Evolutionary conservation across 1,284 basidiomycete genomes (phyloP), one percentile per base, ranked within the genome.

Genomic region (Cryptococcus amylolentus): DNA sequence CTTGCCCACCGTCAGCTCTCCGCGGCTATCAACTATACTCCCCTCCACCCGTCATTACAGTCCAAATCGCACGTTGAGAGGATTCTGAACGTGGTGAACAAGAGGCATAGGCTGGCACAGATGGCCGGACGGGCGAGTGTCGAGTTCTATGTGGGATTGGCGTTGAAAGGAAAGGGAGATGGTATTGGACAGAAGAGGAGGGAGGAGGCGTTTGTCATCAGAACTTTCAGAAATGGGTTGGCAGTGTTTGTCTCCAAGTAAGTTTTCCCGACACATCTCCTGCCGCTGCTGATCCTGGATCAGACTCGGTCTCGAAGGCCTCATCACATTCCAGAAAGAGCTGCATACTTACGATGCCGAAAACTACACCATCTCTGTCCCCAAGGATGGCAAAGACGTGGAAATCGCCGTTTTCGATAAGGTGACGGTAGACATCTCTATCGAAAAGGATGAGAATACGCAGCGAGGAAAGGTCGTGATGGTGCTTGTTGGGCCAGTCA

Each of bases 61-160:
- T 91, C 89, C 5, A 94, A 95, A 73, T 77, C 84, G 16, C 87
- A 92, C 69, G 91, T 98, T 2, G 96, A 98, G 72, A 85, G 87
- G 35, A 83, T 91, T 7, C 80, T 98, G 60, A 86, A 87, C 52
- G 86, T 90, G 14, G 88, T 98, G 53, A 98, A 98, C 71, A 85
- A 88, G 57, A 83, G 95, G 10, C 95, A 99, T 76, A 84, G 94
- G 40, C 88, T 95, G 81, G 96, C 94, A 0, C 96, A 99, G 73
- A 95, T 95, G 87, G 96, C 96, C 0, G 86, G 92, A 2, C 82
- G 96, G 10, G 95, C 96, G 0, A 93, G 89, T 68, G 89, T 98
- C 35, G 94, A 98, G 78, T 99, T 98, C 68, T 98, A 96, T 70
- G 94, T 98, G 46, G 93, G 94, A 0, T 79, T 98, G 13, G 91